Evolutionary conservation across 2,329 filamentous ascomycete species (phyloP).

Genomic region (Eutypella sp.): DNA sequence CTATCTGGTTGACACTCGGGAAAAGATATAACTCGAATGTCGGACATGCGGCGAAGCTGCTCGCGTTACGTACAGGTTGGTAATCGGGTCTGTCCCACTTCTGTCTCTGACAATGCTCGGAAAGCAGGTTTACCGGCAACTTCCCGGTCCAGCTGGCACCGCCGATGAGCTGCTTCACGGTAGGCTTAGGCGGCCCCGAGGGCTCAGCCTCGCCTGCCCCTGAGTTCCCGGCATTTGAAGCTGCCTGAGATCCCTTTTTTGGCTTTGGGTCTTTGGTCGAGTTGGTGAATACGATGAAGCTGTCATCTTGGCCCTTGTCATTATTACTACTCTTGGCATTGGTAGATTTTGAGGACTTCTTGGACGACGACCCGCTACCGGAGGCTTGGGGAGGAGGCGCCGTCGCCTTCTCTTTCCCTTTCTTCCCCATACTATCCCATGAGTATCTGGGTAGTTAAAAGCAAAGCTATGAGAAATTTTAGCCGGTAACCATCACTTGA

Average conservation of each 20-base stretch:
- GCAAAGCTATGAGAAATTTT: constrained; percentile 1
- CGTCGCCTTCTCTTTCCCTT: constrained; percentile 47
- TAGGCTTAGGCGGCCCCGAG: constrained; percentile 51
- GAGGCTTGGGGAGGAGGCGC: constrained; percentile 29
- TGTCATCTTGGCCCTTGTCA: constrained; percentile 33
- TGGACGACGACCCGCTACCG: constrained; percentile 19
- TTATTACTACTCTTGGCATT: constrained; percentile 20
- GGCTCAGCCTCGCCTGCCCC: constrained; percentile 27
- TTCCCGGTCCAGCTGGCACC: constrained; percentile 98
- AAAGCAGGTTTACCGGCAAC: constrained; percentile 85
- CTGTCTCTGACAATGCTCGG: constrained; percentile 92
- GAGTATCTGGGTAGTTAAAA: constrained; percentile 1
- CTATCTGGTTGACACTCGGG: constrained; percentile 15
- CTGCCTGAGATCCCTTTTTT: constrained; percentile 32
- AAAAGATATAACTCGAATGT: too few relatives aligned
- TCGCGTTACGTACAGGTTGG: constrained; percentile 61
- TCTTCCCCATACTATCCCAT: constrained; percentile 43
- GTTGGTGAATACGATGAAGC: constrained; percentile 54
- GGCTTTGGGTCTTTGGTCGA: constrained; percentile 49
- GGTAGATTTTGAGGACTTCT: constrained; percentile 29
- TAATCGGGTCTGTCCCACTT: constrained; percentile 95
- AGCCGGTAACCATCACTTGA: too few relatives aligned
- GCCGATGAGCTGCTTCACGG: constrained; percentile 78
- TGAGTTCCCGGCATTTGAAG: constrained; percentile 15
- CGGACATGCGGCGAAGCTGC: too few relatives aligned